A percentile compares a stretch with the other conserved stretches of the same genome.
Evolutionary conservation across 306 rosid species (phyloP).

Genomic region (Trifolium fragiferum): DNA sequence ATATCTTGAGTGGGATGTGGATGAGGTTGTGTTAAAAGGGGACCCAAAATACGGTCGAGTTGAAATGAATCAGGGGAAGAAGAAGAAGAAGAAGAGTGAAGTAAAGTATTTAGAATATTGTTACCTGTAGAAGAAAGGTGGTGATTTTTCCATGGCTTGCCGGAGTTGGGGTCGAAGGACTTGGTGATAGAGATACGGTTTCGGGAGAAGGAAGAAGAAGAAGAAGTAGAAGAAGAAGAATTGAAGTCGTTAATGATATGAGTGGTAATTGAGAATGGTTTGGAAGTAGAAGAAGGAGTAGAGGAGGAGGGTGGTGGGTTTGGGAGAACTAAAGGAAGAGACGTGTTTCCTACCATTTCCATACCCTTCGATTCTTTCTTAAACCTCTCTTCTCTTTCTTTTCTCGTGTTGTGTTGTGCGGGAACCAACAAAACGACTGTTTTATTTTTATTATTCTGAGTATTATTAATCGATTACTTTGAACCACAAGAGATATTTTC

Average conservation of each 20-base stretch:
- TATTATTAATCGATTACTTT: background rate
- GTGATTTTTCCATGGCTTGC: conserved; percentile 76
- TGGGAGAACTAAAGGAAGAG: conserved; percentile 68
- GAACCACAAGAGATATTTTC: background rate
- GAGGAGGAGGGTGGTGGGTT: conserved; percentile 50
- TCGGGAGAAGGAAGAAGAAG: conserved; percentile 29
- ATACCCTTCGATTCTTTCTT: background rate
- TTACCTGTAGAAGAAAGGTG: conserved; percentile 68
- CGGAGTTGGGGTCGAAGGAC: conserved; percentile 72
- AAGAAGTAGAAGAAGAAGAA: conserved; percentile 33
- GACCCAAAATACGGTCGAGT: conserved; percentile 40
- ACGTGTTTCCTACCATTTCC: conserved; percentile 60
- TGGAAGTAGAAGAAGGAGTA: background rate
- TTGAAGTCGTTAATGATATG: conserved; percentile 47
- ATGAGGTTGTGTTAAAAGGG: conserved; percentile 42
- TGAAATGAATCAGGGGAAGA: background rate
- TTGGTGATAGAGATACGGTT: conserved; percentile 61
- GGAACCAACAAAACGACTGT: background rate
- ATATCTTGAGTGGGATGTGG: conserved; percentile 48
- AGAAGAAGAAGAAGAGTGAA: conserved; percentile 32
- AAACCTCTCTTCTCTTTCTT: background rate
- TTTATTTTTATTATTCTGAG: background rate
- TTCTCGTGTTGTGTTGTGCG: background rate
- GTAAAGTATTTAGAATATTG: conserved; percentile 54
- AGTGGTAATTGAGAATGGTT: conserved; percentile 44